These are phyloP conservation scores for Mucor sp. DNA, from an alignment of 371 early-diverging fungal species.

Conservation along the genomic window DNA sequence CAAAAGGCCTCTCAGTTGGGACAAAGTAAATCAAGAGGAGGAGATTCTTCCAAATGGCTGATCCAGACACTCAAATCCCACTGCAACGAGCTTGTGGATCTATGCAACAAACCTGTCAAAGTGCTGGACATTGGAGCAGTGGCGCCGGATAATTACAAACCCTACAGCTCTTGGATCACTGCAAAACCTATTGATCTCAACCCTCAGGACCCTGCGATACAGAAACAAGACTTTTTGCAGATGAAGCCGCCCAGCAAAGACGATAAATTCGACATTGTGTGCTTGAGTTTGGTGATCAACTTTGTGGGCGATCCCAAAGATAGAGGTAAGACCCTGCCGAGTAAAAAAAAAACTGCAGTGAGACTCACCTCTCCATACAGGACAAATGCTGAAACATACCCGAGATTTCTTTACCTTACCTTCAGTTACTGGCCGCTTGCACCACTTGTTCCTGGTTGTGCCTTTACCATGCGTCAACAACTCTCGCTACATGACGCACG, in stretches of 20 bases:
- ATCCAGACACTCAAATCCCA: conserved; percentile 51
- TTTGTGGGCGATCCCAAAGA: conserved; percentile 83
- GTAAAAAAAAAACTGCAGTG: background rate
- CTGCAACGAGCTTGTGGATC: conserved; percentile 15
- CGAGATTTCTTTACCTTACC: conserved; percentile 40
- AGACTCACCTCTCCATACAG: conserved; percentile 13
- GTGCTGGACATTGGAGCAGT: conserved; percentile 92
- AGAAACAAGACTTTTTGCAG: conserved; percentile 79
- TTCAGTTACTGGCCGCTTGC: conserved; percentile 26
- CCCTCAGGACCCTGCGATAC: conserved; percentile 73
- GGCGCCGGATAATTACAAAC: conserved; percentile 74
- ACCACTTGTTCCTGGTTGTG: conserved; percentile 77
- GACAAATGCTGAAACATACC: conserved; percentile 52
- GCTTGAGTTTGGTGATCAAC: conserved; percentile 86
- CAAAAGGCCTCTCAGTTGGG: conserved; percentile 84
- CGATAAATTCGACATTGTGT: conserved; percentile 74
- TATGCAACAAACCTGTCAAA: conserved; percentile 34
- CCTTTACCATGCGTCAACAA: conserved; percentile 85
- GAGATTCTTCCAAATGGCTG: conserved; percentile 86
- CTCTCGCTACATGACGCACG: conserved; percentile 83
- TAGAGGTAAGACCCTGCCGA: conserved; percentile 53
- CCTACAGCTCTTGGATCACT: conserved; percentile 67
- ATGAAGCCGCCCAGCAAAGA: conserved; percentile 41
- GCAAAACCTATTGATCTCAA: conserved; percentile 85
- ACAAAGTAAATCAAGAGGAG: conserved; percentile 80